Evolutionary conservation across 768 basidiomycete genomes (phyloP).

Genomic region (Phlebiopsis gigantea): DNA sequence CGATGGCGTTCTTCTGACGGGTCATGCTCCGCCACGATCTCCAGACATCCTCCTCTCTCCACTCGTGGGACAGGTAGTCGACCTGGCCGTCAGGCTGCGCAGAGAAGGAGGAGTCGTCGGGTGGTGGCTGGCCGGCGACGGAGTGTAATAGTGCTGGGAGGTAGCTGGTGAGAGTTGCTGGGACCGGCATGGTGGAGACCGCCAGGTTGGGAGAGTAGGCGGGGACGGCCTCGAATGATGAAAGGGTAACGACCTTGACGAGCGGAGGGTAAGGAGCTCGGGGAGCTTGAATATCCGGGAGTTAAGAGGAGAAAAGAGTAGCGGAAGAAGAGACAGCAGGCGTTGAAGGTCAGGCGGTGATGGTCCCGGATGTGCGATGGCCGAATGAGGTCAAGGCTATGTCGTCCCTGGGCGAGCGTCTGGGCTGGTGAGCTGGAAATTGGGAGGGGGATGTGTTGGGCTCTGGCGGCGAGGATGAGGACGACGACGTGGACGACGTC

Average conservation of each 20-base stretch:
- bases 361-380: constrained; percentile 8
- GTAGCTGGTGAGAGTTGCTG: constrained; percentile 38
- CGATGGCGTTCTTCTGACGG: constrained; percentile 95
- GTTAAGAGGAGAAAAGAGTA: constrained; percentile 12
- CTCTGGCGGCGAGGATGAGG: not conserved
- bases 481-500: constrained; percentile 4
- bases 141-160: constrained; percentile 67
- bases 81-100: constrained; percentile 89
- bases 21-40: constrained; percentile 99
- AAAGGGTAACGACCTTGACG: no score
- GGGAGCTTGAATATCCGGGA: constrained; percentile 2
- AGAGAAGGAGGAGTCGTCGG: constrained; percentile 78
- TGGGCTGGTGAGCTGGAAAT: constrained; percentile 11
- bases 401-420: constrained; percentile 8
- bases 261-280: constrained; percentile 4
- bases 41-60: constrained; percentile 98
- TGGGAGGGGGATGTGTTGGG: constrained; percentile 2
- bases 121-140: constrained; percentile 46
- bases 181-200: constrained; percentile 20
- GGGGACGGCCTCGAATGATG: no score
- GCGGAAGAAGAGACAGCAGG: constrained; percentile 5
- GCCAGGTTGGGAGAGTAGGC: constrained; percentile 5
- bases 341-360: constrained; percentile 16
- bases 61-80: constrained; percentile 97
- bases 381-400: constrained; percentile 11